These are phyloP conservation scores for Starmerella apis DNA, from an alignment of 805 yeast genomes.

Conservation along the genomic window DNA sequence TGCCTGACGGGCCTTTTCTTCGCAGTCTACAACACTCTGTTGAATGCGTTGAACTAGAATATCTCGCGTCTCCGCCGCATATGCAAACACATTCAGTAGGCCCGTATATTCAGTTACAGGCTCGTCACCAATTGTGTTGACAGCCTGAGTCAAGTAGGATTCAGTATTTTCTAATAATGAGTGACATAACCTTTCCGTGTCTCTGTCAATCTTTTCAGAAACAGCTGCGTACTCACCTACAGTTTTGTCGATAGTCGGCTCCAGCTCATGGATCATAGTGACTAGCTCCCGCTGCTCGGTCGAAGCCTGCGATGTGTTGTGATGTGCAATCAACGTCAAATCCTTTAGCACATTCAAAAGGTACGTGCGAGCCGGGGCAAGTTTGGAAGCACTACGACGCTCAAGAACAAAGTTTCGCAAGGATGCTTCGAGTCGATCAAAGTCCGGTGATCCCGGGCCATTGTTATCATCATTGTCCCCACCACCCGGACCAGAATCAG, in stretches of 20 bases:
- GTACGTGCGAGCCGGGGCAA: conserved; percentile 88
- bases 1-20: conserved; percentile 51
- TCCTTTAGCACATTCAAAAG: conserved; percentile 60
- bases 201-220: conserved; percentile 47
- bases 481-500: conserved; percentile 27
- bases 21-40: conserved; percentile 53
- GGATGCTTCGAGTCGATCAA: conserved; percentile 75
- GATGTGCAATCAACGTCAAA: conserved; percentile 45
- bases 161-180: conserved; percentile 54
- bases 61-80: conserved; percentile 57
- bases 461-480: conserved; percentile 23
- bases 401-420: conserved; percentile 77
- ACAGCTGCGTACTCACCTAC: conserved; percentile 44
- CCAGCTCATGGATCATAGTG: conserved; percentile 44
- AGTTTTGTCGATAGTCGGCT: conserved; percentile 53
- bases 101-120: conserved; percentile 54
- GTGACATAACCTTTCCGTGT: conserved; percentile 52
- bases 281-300: conserved; percentile 35
- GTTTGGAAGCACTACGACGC: conserved; percentile 76
- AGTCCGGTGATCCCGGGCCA: conserved; percentile 34
- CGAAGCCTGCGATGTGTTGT: conserved; percentile 50
- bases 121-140: conserved; percentile 42
- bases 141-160: conserved; percentile 41
- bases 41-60: conserved; percentile 57
- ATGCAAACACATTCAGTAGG: conserved; percentile 51